Evolutionary conservation across 108 stramenopile genomes (phyloP).

Genomic region (Skeletonema tropicum): DNA sequence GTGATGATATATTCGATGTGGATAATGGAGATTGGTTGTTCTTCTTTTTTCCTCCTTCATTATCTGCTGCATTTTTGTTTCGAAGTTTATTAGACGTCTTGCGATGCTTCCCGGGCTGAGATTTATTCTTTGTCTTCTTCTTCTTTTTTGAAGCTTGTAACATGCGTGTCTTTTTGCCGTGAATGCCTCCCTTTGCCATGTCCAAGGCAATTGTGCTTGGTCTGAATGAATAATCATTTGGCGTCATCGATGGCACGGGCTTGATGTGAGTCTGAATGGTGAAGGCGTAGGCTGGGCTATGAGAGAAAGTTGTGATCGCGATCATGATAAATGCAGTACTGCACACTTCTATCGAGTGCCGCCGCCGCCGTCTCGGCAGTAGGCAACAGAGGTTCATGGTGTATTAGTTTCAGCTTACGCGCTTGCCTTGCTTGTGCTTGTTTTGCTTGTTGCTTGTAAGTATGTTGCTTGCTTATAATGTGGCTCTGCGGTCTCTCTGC

Average conservation of each 20-base stretch:
- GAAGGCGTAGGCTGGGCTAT: conserved; percentile 10
- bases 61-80: conserved; percentile 13
- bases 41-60: conserved; percentile 11
- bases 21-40: conserved; percentile 17
- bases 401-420: not conserved
- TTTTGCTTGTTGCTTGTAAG: too few relatives aligned
- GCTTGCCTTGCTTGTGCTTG: too few relatives aligned
- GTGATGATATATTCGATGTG: conserved; percentile 9
- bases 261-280: not conserved
- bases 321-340: not conserved
- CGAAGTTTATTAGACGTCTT: conserved; percentile 31
- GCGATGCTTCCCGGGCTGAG: conserved; percentile 35
- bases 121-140: conserved; percentile 33
- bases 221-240: not conserved
- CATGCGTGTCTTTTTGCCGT: conserved; percentile 44
- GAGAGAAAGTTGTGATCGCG: not conserved
- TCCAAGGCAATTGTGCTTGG: conserved; percentile 6
- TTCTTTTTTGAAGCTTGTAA: conserved; percentile 33
- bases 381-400: not conserved
- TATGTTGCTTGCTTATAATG: too few relatives aligned
- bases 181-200: conserved; percentile 45
- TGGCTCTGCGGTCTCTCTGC: too few relatives aligned
- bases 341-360: not conserved
- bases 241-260: not conserved
- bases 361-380: not conserved